Base-by-base conservation (phyloP, 2,329 filamentous ascomycete genomes). In the Decorospora gaudefroyi region DNA sequence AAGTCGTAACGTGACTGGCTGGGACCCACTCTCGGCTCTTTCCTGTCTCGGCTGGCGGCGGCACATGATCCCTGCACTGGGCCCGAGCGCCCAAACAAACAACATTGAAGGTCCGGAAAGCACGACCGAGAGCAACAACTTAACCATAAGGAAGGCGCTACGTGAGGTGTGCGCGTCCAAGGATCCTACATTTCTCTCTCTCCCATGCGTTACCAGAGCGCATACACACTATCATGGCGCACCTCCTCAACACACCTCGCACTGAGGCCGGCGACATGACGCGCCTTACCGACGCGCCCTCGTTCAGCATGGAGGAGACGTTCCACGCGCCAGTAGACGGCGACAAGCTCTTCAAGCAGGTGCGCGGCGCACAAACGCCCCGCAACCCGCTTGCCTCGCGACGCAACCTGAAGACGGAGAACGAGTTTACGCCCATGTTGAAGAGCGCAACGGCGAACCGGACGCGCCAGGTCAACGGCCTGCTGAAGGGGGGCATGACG, bases 351-450 rank as follows among this genome's bases (percentile, higher is more conserved):
- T 75, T 95, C 33, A 84, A 86, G 51, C 84, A 88, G 53, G 79
- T 93, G 64, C 83, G 84, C 57, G 87, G 87, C 29, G 57, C 61
- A 13, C 57, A 59, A 73, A 96, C 92, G 38, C 92, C 92, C 21
- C 84, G 88, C 53, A 82, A 84, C 12, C 83, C 86, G 13, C 79
- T 96, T 28, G 80, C 81, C 49, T 37, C 57, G 6, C 52, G 60
- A 57, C 82, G 82, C 61, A 93, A 77, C 46, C 58, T 63, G 2
- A 67, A 65, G 21, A 77, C 74, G 11, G 79, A 76, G 53, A 85
- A 84, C 59, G 95, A 99, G 63, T 99, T 99, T 69, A 99, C 93
- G 0, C 93, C 95, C 0, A 76, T 99, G 57, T 82, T 99, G 67
- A 96, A 95, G 71, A 85, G 82, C 59, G 77, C 90, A 76, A 77